phyloP scores from a whole-genome alignment of 1,139 yeast species.

The Suhomyces bokatorum region DNA sequence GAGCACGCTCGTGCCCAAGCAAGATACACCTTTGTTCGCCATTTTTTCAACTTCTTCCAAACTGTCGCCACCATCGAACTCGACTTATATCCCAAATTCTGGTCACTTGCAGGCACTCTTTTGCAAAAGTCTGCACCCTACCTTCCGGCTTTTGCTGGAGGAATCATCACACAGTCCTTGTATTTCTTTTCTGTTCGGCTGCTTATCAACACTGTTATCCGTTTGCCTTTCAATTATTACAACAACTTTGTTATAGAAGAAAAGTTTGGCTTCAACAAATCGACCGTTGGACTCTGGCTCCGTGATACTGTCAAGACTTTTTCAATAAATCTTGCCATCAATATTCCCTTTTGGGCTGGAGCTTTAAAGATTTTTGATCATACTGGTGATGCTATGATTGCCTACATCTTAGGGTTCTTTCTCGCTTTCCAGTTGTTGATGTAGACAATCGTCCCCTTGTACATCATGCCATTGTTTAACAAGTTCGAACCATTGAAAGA shows the following conservation, averaged over 20 bases:
- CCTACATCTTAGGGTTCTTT: constrained; percentile 73
- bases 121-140: constrained; percentile 33
- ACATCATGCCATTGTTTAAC: constrained; percentile 90
- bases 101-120: constrained; percentile 54
- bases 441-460: constrained; percentile 74
- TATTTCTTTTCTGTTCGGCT: constrained; percentile 52
- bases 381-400: constrained; percentile 78
- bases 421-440: constrained; percentile 70
- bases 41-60: constrained; percentile 52
- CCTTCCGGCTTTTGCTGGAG: constrained; percentile 49
- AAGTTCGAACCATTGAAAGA: constrained; percentile 87
- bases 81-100: constrained; percentile 68
- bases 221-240: constrained; percentile 73
- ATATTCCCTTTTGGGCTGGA: constrained; percentile 71
- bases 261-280: constrained; percentile 88
- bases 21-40: constrained; percentile 61
- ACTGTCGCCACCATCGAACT: constrained; percentile 59
- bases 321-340: constrained; percentile 54
- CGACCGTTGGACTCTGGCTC: constrained; percentile 69
- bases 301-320: constrained; percentile 67
- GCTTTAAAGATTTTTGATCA: constrained; percentile 78
- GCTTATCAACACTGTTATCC: constrained; percentile 49
- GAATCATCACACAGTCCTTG: constrained; percentile 67
- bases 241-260: constrained; percentile 87
- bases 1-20: constrained; percentile 83